Percentiles rank a stretch among this genome's conserved stretches.
Conservation (phyloP, 108 stramenopile genomes). For the Cyclotella distinguenda region DNA sequence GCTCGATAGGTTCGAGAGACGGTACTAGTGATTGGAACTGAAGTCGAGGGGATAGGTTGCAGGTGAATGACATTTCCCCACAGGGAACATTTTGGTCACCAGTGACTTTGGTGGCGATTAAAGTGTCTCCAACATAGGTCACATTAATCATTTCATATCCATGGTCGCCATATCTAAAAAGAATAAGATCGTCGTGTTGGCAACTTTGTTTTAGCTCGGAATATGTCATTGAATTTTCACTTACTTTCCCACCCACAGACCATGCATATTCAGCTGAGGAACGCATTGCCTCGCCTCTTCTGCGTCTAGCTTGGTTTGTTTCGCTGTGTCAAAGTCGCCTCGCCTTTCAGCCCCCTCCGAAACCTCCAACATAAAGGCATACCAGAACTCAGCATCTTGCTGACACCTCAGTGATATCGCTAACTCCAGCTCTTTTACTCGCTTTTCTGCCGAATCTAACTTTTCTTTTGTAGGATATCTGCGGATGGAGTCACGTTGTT, state of each 20-base stretch:
- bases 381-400: slow-evolving; percentile 74
- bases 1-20: slow-evolving; percentile 63
- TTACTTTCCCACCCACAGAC: slow-evolving; percentile 78
- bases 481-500: neutral
- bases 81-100: slow-evolving; percentile 70
- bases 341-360: slow-evolving; percentile 40
- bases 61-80: slow-evolving; percentile 68
- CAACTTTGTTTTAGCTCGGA: neutral
- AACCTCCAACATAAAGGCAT: slow-evolving; percentile 50
- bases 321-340: slow-evolving; percentile 30
- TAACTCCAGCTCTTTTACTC: slow-evolving; percentile 46
- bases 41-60: slow-evolving; percentile 54
- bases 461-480: slow-evolving; percentile 1
- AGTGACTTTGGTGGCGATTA: slow-evolving; percentile 77
- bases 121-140: slow-evolving; percentile 62
- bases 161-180: slow-evolving; percentile 55
- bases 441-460: slow-evolving; percentile 1
- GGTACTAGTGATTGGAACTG: neutral
- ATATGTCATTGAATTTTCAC: neutral
- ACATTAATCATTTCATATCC: slow-evolving; percentile 86
- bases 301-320: slow-evolving; percentile 36
- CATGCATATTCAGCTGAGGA: slow-evolving; percentile 76
- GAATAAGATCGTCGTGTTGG: neutral
- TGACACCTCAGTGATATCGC: slow-evolving; percentile 50
- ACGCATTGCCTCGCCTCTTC: slow-evolving; percentile 50